Base-by-base conservation (phyloP, 441 rosid species). In the Corymbia citriodora region DNA sequence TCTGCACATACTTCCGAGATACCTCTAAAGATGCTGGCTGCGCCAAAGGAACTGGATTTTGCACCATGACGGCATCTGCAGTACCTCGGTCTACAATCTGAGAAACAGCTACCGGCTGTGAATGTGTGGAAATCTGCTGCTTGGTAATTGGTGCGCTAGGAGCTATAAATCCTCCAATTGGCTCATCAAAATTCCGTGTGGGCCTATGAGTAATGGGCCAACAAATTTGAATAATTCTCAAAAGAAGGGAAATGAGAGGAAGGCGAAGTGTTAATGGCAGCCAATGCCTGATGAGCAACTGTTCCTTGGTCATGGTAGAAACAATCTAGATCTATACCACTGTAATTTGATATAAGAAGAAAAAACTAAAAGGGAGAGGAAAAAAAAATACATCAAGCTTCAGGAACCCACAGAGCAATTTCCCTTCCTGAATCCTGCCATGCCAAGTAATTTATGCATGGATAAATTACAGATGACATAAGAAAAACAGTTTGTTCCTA, bases 141-240 rank as follows among this genome's bases (percentile, higher is more conserved):
- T 87, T 87, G 90, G 93, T 93, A 92, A 93, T 94, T 89, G 97
- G 88, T 91, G 92, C 91, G 81, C 94, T 93, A 87, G 97, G 95
- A 90, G 93, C 89, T 49, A 91, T 36, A 68, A 53, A 86, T 55
- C 96, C 94, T 90, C 93, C 93, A 90, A 92, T 88, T 21, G 93
- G 82, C 89, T 94, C 94, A 83, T 94, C 92, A 81, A 90, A 91
- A 91, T 91, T 91, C 65, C 95, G 90, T 54, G 89, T 36, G 86
- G 93, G 91, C 92, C 97, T 95, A 92, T 55, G 36, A 79, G 72
- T 57, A 55, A 55, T 18, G 86, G 83, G 86, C 40, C 65, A 81
- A 59, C 90, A 88, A 82, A 63, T 11, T 53, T 88, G 48, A 82
- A 49, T 63, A 31, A 83, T 65, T 88, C 92, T 89, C 91, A 88